Base-by-base conservation (phyloP, 2,329 filamentous ascomycete species). In the Neoascochyta sp. region DNA sequence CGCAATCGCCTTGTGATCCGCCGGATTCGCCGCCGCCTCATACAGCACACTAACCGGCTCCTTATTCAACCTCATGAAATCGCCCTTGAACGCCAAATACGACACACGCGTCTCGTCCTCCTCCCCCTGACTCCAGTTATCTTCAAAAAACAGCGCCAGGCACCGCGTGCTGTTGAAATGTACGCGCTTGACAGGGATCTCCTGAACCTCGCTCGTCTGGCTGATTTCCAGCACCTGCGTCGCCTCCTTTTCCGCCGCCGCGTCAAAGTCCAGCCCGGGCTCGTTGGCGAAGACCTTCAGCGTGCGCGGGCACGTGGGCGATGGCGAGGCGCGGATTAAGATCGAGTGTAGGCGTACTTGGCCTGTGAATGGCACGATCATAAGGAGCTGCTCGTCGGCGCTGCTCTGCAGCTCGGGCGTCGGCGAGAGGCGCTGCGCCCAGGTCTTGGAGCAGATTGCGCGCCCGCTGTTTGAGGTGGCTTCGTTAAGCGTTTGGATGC, bases 271-370 rank as follows among this genome's bases (percentile, higher is more conserved):
- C 37, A 98, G 69, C 7, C 37, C 27, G n/a, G 36, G 27, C 41
- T 86, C 79, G 73, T 98, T 98, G 67, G 85, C 73, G 69, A 87
- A 93, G 25, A 98, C 70, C 57, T 89, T 88, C 25, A 96, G 71
- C 3, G 86, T 95, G 41, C 76, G 77, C 2, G 92, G 92, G 3
- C 88, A 86, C 14, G 75, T 78, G 31, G 70, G 60, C 6, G 80
- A 78, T 22, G 78, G 71, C 2, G 85, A 86, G 2, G 86, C 86
- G 57, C 90, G 87, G 36, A 98, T 67, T 14, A 95, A 74, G 56
- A 98, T 80, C 15, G 85, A 81, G 67, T 96, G 89, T 1, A 98
- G 80, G 56, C 93, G 94, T 38, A 95, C 80, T 64, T 95, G 89
- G 26, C 86, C 89, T 1, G 88, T 89, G 68, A 98, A 98, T 2